These are phyloP conservation scores for Paecilomyces formosus DNA, from an alignment of 2,329 filamentous ascomycete species.

Conservation along the genomic window DNA sequence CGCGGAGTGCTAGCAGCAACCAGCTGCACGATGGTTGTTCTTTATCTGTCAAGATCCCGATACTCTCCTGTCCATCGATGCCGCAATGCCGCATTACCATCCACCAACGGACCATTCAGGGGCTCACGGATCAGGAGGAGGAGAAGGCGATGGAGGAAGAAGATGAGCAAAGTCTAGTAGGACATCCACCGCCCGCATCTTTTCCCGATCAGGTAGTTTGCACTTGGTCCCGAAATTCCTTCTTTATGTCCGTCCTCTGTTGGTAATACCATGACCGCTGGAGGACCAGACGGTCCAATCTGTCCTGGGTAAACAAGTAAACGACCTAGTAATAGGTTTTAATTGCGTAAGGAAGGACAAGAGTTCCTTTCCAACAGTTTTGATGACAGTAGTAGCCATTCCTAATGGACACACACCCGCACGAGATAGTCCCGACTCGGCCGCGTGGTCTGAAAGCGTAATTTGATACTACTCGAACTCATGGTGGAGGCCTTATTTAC, in stretches of 20 bases:
- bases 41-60: background rate
- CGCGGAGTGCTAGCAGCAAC: background rate
- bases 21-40: background rate
- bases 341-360: background rate
- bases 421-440: background rate
- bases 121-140: background rate
- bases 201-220: background rate
- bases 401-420: background rate
- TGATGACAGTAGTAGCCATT: background rate
- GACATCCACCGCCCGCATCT: background rate
- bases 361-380: background rate
- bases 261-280: background rate
- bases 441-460: background rate
- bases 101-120: background rate
- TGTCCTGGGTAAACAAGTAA: background rate
- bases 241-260: too few species aligned
- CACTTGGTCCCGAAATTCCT: too few species aligned
- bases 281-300: background rate
- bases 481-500: background rate
- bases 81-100: too few species aligned
- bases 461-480: background rate
- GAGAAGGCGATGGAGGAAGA: background rate
- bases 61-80: background rate
- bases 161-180: background rate
- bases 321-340: background rate